A percentile compares a stretch with the other conserved stretches of the same genome.
phyloP scores from a whole-genome alignment of 179 eudicot species.

The Beta lomatogona region DNA sequence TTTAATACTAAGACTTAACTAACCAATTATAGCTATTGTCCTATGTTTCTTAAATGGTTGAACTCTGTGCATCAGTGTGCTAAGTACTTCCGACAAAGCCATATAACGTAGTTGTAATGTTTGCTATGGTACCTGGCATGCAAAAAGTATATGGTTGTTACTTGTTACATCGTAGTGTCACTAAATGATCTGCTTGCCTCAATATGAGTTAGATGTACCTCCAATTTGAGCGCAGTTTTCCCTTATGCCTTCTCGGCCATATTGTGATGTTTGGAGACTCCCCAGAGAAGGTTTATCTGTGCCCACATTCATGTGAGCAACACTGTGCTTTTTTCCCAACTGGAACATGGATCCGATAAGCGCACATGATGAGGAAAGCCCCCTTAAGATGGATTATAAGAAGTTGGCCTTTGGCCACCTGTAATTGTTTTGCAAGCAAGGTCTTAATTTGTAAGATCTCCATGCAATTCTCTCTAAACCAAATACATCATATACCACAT shows the following conservation, averaged over 20 bases:
- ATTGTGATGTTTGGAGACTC: background rate
- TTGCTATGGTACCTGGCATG: background rate
- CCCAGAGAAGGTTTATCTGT: background rate
- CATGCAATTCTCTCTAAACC: no score
- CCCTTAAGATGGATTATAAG: background rate
- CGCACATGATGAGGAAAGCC: background rate
- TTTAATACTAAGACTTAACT: background rate
- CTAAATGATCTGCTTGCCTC: background rate
- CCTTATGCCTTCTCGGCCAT: no score
- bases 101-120: background rate
- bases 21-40: background rate
- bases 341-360: background rate
- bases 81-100: background rate
- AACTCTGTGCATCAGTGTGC: background rate
- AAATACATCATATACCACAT: background rate
- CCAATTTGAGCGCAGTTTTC: background rate
- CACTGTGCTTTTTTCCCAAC: background rate
- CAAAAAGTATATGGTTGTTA: background rate
- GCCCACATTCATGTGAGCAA: background rate
- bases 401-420: background rate
- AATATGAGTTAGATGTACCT: background rate
- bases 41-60: background rate
- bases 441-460: background rate
- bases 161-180: background rate
- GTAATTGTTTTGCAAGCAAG: background rate